Conservation (phyloP, 139 green algal species). For the Haematococcus lacustris region DNA sequence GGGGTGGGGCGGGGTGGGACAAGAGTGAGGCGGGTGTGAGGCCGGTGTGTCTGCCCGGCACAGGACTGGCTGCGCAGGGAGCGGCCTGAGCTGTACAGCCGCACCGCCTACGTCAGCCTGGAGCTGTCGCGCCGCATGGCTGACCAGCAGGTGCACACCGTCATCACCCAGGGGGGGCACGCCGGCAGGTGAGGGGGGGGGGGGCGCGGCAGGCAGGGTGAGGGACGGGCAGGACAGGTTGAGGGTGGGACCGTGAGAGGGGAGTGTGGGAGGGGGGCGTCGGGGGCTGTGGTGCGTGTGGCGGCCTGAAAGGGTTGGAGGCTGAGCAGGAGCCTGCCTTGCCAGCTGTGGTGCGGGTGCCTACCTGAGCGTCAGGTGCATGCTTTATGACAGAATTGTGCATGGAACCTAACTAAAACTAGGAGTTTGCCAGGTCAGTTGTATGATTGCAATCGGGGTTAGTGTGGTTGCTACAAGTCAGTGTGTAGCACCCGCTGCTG, state of each 20-base stretch:
- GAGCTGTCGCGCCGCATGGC: conserved; percentile 63
- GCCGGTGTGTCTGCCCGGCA: no score
- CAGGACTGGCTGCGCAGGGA: conserved; percentile 59
- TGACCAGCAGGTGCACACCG: conserved; percentile 38
- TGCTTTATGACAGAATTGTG: no score
- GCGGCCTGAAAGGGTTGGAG: neutral
- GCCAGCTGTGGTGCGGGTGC: neutral
- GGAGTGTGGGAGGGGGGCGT: neutral
- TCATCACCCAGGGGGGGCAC: conserved; percentile 32
- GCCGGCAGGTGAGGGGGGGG: conserved; percentile 19
- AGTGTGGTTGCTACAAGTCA: no score
- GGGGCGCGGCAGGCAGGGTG: neutral
- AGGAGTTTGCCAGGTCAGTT: no score
- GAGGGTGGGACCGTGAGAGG: neutral
- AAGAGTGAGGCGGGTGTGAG: no score
- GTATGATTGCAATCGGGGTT: no score
- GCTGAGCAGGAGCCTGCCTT: neutral
- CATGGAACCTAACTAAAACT: no score
- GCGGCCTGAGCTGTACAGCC: conserved; percentile 40
- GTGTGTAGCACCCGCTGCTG: no score
- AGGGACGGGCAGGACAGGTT: neutral
- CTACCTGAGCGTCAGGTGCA: neutral
- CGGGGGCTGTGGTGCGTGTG: neutral
- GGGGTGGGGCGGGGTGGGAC: no score
- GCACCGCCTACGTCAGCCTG: conserved; percentile 56